These are phyloP conservation scores for Zasmidium citrigriseum DNA, from an alignment of 2,329 filamentous ascomycete species.

Conservation along the genomic window DNA sequence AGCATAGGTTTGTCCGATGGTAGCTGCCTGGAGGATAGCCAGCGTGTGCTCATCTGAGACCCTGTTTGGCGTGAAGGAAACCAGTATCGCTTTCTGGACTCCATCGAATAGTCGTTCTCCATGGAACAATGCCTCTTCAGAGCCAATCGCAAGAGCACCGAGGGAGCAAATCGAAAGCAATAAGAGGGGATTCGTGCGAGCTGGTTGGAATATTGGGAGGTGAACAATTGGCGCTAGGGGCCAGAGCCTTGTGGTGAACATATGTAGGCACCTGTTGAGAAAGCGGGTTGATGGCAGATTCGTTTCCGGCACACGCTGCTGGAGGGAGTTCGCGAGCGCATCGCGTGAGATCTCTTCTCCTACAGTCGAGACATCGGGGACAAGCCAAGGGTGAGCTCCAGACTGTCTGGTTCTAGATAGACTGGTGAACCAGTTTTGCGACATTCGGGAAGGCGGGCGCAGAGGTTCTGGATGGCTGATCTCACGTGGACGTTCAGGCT, in stretches of 20 bases:
- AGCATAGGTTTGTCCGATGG: conserved; percentile 10
- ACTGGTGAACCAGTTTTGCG: not conserved
- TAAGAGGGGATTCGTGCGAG: conserved; percentile 10
- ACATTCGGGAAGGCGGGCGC: not conserved
- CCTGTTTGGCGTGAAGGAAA: not conserved
- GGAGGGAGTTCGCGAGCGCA: conserved; percentile 7
- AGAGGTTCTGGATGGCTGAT: not conserved
- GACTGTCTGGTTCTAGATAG: not conserved
- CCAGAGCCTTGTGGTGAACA: conserved; percentile 12
- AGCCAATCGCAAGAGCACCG: conserved; percentile 9
- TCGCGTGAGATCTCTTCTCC: conserved; percentile 8
- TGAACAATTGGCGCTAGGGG: conserved; percentile 8
- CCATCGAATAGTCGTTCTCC: conserved; percentile 11
- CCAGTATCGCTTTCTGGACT: conserved; percentile 10
- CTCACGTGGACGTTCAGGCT: not conserved
- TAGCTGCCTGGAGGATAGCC: conserved; percentile 7
- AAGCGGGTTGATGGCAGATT: conserved; percentile 5
- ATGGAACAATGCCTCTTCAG: conserved; percentile 2
- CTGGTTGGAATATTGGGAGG: conserved; percentile 9
- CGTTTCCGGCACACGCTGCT: conserved; percentile 5
- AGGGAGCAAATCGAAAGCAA: conserved; percentile 12
- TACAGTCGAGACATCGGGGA: not conserved
- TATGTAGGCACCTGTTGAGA: conserved; percentile 12
- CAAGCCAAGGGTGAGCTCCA: not conserved
- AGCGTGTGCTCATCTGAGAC: not conserved